These are phyloP conservation scores for Ascochyta rabiei DNA, from an alignment of 2,329 filamentous ascomycete genomes.

Conservation along the genomic window DNA sequence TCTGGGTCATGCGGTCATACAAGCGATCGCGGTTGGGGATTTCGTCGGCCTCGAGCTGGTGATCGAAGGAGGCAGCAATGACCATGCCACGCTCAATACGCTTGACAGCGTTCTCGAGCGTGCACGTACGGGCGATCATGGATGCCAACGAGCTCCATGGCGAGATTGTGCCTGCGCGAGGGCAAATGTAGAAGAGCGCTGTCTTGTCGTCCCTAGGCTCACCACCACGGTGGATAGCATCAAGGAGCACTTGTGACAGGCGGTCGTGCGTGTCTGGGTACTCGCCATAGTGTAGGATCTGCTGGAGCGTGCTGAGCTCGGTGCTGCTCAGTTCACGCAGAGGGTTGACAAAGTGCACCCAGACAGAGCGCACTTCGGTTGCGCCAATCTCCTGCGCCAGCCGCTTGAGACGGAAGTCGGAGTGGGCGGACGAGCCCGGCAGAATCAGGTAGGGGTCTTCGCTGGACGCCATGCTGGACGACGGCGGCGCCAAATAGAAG, in stretches of 20 bases:
- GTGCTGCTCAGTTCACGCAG: conserved; percentile 46
- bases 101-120: conserved; percentile 71
- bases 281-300: conserved; percentile 66
- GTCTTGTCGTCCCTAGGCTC: conserved; percentile 58
- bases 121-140: conserved; percentile 90
- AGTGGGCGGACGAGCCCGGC: conserved; percentile 62
- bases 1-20: conserved; percentile 96
- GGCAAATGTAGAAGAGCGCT: conserved; percentile 73
- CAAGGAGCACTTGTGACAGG: conserved; percentile 52
- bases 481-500: conserved; percentile 19
- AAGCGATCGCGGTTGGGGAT: conserved; percentile 72
- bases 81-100: conserved; percentile 88
- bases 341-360: conserved; percentile 59
- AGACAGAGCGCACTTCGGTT: conserved; percentile 55
- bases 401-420: conserved; percentile 55
- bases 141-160: conserved; percentile 98
- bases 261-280: conserved; percentile 54
- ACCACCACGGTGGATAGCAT: conserved; percentile 57
- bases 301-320: conserved; percentile 60
- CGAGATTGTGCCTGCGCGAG: conserved; percentile 81
- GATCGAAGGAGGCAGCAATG: conserved; percentile 69
- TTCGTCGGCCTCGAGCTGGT: conserved; percentile 56
- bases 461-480: conserved; percentile 38
- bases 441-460: conserved; percentile 52
- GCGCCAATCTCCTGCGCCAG: conserved; percentile 55